Conservation (phyloP, 2,329 filamentous ascomycete genomes). For the Pseudohalonectria lignicola region DNA sequence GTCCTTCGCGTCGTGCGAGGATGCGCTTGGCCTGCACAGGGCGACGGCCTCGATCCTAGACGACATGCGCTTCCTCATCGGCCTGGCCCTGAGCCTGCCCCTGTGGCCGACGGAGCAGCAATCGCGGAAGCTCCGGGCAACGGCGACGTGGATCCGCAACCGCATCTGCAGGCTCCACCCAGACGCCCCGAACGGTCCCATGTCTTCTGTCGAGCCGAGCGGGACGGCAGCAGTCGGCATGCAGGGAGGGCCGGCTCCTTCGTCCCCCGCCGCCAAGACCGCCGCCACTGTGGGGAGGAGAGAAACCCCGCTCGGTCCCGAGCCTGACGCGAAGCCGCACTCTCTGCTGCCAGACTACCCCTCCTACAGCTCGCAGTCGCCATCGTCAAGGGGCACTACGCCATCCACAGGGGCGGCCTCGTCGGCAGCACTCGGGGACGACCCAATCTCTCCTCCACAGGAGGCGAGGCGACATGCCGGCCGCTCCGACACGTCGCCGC, state of each 20-base stretch:
- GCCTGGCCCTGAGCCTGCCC: slow-evolving; percentile 25
- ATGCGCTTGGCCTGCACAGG: slow-evolving; percentile 27
- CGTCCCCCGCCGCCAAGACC: too few relatives aligned
- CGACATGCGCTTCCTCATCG: slow-evolving; percentile 33
- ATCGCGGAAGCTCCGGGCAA: slow-evolving; percentile 22
- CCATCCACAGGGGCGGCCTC: background rate
- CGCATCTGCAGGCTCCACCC: slow-evolving; percentile 20
- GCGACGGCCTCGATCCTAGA: slow-evolving; percentile 37
- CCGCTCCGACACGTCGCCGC: slow-evolving; percentile 5
- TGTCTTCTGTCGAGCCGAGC: too few relatives aligned
- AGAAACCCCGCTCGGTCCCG: too few relatives aligned
- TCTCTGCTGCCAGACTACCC: slow-evolving; percentile 10
- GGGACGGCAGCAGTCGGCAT: too few relatives aligned
- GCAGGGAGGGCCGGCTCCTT: too few relatives aligned
- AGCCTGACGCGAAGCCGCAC: slow-evolving; percentile 7
- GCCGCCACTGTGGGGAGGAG: background rate
- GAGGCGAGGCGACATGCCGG: slow-evolving; percentile 3
- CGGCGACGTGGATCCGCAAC: slow-evolving; percentile 26
- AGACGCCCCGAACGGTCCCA: slow-evolving; percentile 9
- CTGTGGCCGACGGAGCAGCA: slow-evolving; percentile 19
- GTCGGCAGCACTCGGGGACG: too few relatives aligned
- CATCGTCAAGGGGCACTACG: background rate
- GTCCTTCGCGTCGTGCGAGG: slow-evolving; percentile 27
- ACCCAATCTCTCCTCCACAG: too few relatives aligned
- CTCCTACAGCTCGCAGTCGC: slow-evolving; percentile 6